Percentiles rank a stretch among this genome's conserved stretches.
Evolutionary conservation across 495 filamentous ascomycete genomes (phyloP).

Genomic region (Collariella sp.): DNA sequence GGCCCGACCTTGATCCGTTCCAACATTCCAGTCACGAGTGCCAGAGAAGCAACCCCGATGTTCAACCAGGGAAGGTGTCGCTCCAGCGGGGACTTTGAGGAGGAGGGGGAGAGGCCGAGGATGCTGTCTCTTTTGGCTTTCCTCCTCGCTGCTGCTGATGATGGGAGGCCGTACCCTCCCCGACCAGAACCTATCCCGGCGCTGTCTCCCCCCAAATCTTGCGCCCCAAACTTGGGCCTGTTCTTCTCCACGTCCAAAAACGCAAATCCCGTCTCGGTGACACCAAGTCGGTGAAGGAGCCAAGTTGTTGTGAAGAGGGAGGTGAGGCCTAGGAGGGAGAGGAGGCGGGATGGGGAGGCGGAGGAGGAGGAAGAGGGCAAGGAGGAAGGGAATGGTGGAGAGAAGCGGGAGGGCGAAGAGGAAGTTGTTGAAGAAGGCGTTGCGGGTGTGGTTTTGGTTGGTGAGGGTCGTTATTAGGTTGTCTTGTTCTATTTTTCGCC

Average conservation of each 20-base stretch:
- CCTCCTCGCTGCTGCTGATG: neutral
- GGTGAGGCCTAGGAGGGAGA: constrained; percentile 48
- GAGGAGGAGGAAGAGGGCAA: constrained; percentile 40
- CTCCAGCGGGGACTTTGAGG: constrained; percentile 29
- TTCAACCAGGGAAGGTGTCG: constrained; percentile 43
- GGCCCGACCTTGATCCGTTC: constrained; percentile 6
- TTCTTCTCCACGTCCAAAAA: constrained; percentile 24
- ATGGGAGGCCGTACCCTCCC: neutral
- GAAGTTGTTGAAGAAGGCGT: constrained; percentile 46
- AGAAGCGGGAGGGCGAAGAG: constrained; percentile 18
- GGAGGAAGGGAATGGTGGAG: constrained; percentile 1
- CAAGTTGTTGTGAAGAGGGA: constrained; percentile 54
- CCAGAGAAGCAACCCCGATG: constrained; percentile 31
- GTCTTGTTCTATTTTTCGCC: constrained; percentile 55
- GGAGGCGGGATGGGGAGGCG: constrained; percentile 36
- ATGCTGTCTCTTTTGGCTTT: neutral
- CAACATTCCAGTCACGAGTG: constrained; percentile 29
- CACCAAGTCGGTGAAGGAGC: constrained; percentile 34
- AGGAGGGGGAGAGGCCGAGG: neutral
- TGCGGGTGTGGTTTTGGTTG: constrained; percentile 48
- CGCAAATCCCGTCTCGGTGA: constrained; percentile 30
- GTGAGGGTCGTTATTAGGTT: constrained; percentile 51
- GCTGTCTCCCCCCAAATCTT: too few relatives aligned
- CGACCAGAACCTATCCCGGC: too few relatives aligned
- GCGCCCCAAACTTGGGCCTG: too few relatives aligned